phyloP scores from a whole-genome alignment of 192 early-diverging fungal species.

The Coemansia guatemalensis region DNA sequence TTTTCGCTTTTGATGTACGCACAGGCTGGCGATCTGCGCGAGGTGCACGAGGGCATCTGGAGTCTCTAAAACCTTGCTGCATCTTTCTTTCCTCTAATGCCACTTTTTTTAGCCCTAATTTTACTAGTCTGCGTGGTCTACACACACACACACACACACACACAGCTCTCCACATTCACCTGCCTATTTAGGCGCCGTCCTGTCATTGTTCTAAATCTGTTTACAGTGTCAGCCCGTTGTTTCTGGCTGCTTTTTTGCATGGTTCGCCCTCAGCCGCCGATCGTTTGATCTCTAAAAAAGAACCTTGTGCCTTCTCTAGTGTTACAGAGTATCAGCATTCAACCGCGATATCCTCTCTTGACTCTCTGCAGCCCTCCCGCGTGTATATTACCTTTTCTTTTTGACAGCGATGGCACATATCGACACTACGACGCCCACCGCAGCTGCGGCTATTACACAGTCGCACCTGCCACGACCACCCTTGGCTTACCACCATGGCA shows the following conservation, averaged over 20 bases:
- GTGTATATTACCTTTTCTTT: neutral
- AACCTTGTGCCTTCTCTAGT: too few relatives aligned
- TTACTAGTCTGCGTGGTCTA: conserved; percentile 37
- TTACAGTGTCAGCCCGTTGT: neutral
- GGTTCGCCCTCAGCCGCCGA: neutral
- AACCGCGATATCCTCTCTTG: neutral
- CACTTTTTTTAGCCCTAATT: neutral
- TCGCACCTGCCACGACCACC: conserved; percentile 30
- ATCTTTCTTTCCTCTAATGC: too few relatives aligned
- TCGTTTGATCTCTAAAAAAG: neutral
- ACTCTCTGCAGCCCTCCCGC: neutral
- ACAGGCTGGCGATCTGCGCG: too few relatives aligned
- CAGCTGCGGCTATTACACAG: conserved; percentile 7
- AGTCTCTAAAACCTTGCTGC: too few relatives aligned
- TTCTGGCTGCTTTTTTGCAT: neutral
- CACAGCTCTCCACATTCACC: conserved; percentile 8
- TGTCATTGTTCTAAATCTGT: conserved; percentile 7
- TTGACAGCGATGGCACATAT: conserved; percentile 28
- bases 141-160: neutral
- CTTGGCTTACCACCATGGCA: conserved; percentile 12
- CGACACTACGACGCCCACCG: conserved; percentile 14
- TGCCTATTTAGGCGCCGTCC: conserved; percentile 1
- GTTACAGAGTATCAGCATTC: neutral
- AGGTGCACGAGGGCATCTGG: too few relatives aligned
- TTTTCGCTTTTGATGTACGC: too few relatives aligned